Conservation (phyloP, 306 rosid species). For the Adenanthera pavonina region DNA sequence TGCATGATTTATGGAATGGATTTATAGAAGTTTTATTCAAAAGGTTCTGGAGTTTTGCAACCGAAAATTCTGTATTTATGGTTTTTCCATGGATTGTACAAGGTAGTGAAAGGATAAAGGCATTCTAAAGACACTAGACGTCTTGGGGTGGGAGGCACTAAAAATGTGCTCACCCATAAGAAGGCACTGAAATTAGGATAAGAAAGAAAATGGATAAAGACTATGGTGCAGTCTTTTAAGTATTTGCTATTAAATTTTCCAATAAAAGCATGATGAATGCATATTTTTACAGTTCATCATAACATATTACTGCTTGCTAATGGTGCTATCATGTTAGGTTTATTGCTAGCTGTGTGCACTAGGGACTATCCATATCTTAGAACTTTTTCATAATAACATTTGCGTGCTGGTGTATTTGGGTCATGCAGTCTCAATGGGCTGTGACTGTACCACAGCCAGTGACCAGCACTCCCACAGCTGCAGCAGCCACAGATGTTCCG, state of each 20-base stretch:
- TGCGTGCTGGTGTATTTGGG: conserved; percentile 39
- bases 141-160: not conserved
- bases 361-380: conserved; percentile 17
- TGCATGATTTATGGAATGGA: conserved; percentile 20
- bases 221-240: not conserved
- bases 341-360: conserved; percentile 8
- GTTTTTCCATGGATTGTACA: not conserved
- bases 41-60: not conserved
- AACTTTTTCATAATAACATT: not conserved
- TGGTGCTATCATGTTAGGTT: not conserved
- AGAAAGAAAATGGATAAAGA: not conserved
- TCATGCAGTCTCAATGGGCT: conserved; percentile 66
- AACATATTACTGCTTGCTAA: not conserved
- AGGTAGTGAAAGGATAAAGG: not conserved
- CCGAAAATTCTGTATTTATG: conserved; percentile 10
- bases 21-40: conserved; percentile 13
- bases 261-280: not conserved
- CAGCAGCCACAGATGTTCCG: conserved; percentile 59
- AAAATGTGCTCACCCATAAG: not conserved
- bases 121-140: not conserved
- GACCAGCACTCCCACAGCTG: conserved; percentile 48
- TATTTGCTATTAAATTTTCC: too few species aligned
- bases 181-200: not conserved
- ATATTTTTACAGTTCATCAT: not conserved
- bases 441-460: conserved; percentile 55